Conservation (phyloP, 306 rosid genomes). For the Fragaria nilgerrensis region DNA sequence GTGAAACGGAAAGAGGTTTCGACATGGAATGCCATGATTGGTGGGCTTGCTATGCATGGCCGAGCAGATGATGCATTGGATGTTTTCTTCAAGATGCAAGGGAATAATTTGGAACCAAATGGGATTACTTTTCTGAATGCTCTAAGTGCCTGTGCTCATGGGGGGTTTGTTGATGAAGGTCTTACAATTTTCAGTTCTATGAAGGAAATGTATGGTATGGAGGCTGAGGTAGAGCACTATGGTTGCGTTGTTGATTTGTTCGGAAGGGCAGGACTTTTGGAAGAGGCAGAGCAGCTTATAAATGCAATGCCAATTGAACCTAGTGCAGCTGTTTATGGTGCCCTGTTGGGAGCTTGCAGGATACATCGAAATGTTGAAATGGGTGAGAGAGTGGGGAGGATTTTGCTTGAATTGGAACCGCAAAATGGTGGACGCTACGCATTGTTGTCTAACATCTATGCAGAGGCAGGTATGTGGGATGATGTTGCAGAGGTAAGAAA, state of each 20-base stretch:
- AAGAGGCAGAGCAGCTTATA: constrained; percentile 52
- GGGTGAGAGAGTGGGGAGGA: constrained; percentile 50
- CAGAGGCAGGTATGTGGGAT: constrained; percentile 51
- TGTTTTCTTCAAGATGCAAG: constrained; percentile 48
- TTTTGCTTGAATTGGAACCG: constrained; percentile 52
- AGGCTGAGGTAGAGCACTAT: constrained; percentile 54
- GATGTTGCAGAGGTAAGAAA: constrained; percentile 46
- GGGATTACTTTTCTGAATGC: constrained; percentile 40
- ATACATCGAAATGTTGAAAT: constrained; percentile 47
- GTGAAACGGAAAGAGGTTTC: constrained; percentile 41
- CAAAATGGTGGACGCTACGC: constrained; percentile 57
- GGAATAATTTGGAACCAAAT: constrained; percentile 38
- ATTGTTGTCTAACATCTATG: constrained; percentile 56
- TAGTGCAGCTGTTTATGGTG: constrained; percentile 59
- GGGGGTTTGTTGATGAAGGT: constrained; percentile 48
- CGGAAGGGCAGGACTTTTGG: constrained; percentile 53
- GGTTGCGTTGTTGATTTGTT: constrained; percentile 56
- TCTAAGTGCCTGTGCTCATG: constrained; percentile 61
- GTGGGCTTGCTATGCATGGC: constrained; percentile 56
- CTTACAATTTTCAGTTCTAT: constrained; percentile 38
- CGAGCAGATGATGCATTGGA: constrained; percentile 50
- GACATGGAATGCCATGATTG: constrained; percentile 73
- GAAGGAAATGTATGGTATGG: constrained; percentile 39
- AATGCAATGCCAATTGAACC: constrained; percentile 49
- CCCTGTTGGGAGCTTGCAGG: constrained; percentile 57